Conservation (phyloP, 2,329 filamentous ascomycete species). For the Colletotrichum navitas region DNA sequence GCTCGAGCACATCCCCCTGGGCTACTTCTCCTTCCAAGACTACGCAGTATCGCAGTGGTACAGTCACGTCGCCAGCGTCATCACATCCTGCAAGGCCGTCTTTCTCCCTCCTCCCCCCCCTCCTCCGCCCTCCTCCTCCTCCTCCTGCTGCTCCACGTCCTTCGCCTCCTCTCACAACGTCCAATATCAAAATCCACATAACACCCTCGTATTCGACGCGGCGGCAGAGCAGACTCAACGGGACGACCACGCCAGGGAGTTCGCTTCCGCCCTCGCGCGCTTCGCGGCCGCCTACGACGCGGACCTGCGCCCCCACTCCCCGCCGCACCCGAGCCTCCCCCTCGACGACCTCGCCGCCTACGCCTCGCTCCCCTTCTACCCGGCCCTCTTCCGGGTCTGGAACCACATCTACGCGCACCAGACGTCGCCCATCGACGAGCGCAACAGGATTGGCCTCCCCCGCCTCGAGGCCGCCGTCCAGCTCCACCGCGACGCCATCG, state of each 20-base stretch:
- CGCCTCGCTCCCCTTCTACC: conserved; percentile 40
- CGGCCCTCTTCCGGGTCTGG: conserved; percentile 41
- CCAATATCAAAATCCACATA: background rate
- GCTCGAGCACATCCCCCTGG: conserved; percentile 41
- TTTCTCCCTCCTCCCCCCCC: conserved; percentile 25
- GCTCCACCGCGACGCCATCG: conserved; percentile 49
- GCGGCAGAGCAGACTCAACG: background rate
- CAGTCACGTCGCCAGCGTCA: conserved; percentile 48
- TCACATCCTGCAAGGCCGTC: conserved; percentile 35
- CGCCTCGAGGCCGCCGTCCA: conserved; percentile 46
- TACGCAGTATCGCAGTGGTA: conserved; percentile 54
- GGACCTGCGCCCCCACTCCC: conserved; percentile 12
- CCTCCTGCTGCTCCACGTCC: background rate
- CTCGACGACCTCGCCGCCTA: conserved; percentile 40
- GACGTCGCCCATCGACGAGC: conserved; percentile 38
- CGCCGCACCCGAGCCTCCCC: conserved; percentile 6
- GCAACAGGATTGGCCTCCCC: conserved; percentile 50
- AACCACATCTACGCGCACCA: conserved; percentile 44
- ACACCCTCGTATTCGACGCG: background rate
- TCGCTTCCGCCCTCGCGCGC: conserved; percentile 30
- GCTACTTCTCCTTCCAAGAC: conserved; percentile 54
- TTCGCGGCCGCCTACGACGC: conserved; percentile 19
- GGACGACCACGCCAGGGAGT: background rate
- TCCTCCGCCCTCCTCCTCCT: background rate
- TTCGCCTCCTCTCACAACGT: background rate